Evolutionary conservation across 2,329 filamentous ascomycete genomes (phyloP).

Genomic region (Monosporascus cannonballus): DNA sequence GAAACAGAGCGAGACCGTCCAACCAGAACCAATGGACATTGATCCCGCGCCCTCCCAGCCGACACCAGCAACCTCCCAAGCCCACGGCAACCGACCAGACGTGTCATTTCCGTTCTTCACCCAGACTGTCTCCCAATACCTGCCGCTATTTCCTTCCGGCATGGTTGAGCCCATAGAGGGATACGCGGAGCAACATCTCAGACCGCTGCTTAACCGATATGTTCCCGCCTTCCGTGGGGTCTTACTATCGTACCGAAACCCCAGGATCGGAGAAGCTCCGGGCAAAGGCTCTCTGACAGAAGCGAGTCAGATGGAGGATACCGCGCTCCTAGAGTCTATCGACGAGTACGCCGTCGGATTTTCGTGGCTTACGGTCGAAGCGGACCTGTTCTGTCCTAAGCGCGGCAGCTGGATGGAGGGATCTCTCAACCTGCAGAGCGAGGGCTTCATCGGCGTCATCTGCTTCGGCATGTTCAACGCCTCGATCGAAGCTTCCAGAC

Average conservation of each 20-base stretch:
- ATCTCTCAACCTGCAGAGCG: conserved; percentile 77
- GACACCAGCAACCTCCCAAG: conserved; percentile 26
- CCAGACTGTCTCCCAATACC: conserved; percentile 75
- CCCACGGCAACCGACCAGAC: conserved; percentile 30
- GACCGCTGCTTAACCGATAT: conserved; percentile 70
- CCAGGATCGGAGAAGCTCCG: conserved; percentile 56
- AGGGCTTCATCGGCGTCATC: conserved; percentile 81
- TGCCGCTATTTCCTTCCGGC: conserved; percentile 65
- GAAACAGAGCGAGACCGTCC: conserved; percentile 6
- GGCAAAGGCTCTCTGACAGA: conserved; percentile 43
- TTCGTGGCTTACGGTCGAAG: conserved; percentile 82
- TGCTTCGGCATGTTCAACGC: conserved; percentile 92
- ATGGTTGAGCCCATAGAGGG: conserved; percentile 65
- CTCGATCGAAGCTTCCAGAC: conserved; percentile 68
- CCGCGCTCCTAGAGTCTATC: conserved; percentile 45
- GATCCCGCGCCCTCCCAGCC: conserved; percentile 14
- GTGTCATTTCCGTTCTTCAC: conserved; percentile 66
- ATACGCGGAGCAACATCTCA: conserved; percentile 67
- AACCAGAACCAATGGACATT: conserved; percentile 34
- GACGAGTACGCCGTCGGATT: conserved; percentile 85
- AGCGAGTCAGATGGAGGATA: conserved; percentile 35
- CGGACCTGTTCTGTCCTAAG: conserved; percentile 74
- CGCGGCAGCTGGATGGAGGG: conserved; percentile 72
- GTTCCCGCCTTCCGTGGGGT: conserved; percentile 67
- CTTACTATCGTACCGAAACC: conserved; percentile 67